Percentiles rank a stretch among this genome's conserved stretches.
These are phyloP conservation scores for Calocera cornea DNA, from an alignment of 768 basidiomycete species.

Conservation along the genomic window DNA sequence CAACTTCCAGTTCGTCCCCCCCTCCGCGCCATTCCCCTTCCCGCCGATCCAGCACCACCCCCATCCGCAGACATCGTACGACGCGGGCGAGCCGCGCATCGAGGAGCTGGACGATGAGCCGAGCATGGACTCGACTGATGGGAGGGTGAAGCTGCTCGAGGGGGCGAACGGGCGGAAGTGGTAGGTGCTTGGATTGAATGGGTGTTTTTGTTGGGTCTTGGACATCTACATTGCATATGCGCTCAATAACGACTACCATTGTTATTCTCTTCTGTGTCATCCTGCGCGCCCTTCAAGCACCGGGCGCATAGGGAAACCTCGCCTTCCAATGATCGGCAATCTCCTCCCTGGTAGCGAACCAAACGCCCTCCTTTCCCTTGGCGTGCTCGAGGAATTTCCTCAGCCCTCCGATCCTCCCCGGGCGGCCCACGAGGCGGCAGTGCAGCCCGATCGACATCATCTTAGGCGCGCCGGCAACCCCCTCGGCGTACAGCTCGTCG, in stretches of 20 bases:
- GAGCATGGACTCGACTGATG: neutral
- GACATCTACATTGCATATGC: neutral
- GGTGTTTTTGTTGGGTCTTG: neutral
- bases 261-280: neutral
- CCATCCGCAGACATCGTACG: neutral
- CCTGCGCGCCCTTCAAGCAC: neutral
- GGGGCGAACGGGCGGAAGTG: neutral
- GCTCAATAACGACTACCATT: neutral
- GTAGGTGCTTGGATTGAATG: neutral
- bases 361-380: constrained; percentile 15
- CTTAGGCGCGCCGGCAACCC: constrained; percentile 13
- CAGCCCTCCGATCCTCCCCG: constrained; percentile 17
- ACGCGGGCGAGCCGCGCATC: neutral
- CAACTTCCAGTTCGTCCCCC: neutral
- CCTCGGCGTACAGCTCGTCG: constrained; percentile 15
- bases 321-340: constrained; percentile 18
- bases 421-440: constrained; percentile 17
- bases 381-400: constrained; percentile 19
- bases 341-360: constrained; percentile 19
- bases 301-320: constrained; percentile 12
- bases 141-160: neutral
- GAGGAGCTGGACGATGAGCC: neutral
- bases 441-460: constrained; percentile 21
- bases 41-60: neutral
- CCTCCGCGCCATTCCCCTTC: neutral